phyloP scores from a whole-genome alignment of 441 rosid species.

The Mallotus repandus region DNA sequence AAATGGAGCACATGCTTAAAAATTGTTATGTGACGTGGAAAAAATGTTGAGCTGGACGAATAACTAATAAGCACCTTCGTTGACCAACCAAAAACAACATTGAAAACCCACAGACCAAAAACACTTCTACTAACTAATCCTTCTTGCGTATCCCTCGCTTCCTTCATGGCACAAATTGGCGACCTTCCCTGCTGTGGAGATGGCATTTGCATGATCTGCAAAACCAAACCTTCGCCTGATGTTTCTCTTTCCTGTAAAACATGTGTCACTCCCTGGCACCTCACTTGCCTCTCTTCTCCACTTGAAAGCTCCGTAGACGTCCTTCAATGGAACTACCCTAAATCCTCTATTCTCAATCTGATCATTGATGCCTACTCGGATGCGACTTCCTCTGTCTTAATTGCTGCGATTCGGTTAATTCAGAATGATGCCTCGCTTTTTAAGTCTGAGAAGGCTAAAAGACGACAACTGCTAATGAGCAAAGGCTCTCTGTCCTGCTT shows the following conservation, averaged over 20 bases:
- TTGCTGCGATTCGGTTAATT: slow-evolving; percentile 50
- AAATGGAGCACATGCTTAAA: too few relatives aligned
- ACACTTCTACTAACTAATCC: not conserved
- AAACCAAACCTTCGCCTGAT: slow-evolving; percentile 34
- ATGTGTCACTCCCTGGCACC: slow-evolving; percentile 63
- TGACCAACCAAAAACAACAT: slow-evolving; percentile 11
- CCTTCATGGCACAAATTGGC: slow-evolving; percentile 37
- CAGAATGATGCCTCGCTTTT: slow-evolving; percentile 45
- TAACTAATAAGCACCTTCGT: not conserved
- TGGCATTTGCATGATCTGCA: slow-evolving; percentile 57
- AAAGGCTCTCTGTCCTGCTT: slow-evolving; percentile 24
- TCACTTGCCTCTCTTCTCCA: slow-evolving; percentile 40
- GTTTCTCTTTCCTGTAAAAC: slow-evolving; percentile 47
- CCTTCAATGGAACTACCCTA: slow-evolving; percentile 57
- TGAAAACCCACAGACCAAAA: not conserved
- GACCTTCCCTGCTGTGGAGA: slow-evolving; percentile 65
- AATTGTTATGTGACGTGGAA: too few relatives aligned
- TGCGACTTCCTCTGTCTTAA: slow-evolving; percentile 30
- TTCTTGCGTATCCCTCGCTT: not conserved
- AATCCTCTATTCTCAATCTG: slow-evolving; percentile 40
- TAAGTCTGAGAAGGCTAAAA: slow-evolving; percentile 53
- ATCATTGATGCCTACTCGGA: slow-evolving; percentile 1
- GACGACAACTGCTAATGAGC: slow-evolving; percentile 48
- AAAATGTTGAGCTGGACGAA: too few relatives aligned
- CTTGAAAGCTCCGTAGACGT: slow-evolving; percentile 36